Base-by-base conservation (phyloP, 257 asterid genomes). In the Primulina tabacum region DNA sequence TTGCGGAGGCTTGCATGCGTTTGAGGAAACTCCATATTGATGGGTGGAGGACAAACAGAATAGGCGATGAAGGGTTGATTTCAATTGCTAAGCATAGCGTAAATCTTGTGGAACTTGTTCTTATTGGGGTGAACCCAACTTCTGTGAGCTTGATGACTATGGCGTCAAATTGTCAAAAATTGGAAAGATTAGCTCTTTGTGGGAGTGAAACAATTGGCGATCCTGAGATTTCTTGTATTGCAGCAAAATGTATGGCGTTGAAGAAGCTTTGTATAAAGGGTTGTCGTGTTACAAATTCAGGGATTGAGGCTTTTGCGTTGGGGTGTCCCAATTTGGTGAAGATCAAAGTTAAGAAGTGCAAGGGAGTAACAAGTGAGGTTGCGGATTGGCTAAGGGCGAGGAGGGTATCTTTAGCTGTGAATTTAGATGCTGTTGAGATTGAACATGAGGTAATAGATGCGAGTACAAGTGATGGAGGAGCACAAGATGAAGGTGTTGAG, bases 171-270 rank as follows among this genome's bases (percentile, higher is more conserved):
- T 75, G 75, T 43, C 38, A 26, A 8, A 70, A 64, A 30, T 58
- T 75, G 67, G 75, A 75, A 21, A 70, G 79, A 38, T 55, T 75
- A 30, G 79, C 75, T 0, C 66, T 75, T 20, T 75, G 79, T 47
- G 75, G 75, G 56, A 70, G 79, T 33, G 79, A 75, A 69, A 70
- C 72, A 20, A 59, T 75, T 63, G 79, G 79, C n/a, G 79, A 75
- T 63, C n/a, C 63, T 4, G 79, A 75, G 72, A 37, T 75, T 30
- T 38, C 64, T 4, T 67, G 73, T 62, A 43, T 74, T 32, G 73
- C 78, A 1, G 61, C 57, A 8, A 74, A 74, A 62, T 75, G 79
- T 59, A 16, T 20, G 29, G 67, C 79, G 6, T 63, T 75, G 68
- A 69, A 40, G 75, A 75, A 75, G 75, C 71, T 75, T n/a, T 75